These are phyloP conservation scores for Chlorella sorokiniana DNA, from an alignment of 139 green algal genomes.

Conservation along the genomic window DNA sequence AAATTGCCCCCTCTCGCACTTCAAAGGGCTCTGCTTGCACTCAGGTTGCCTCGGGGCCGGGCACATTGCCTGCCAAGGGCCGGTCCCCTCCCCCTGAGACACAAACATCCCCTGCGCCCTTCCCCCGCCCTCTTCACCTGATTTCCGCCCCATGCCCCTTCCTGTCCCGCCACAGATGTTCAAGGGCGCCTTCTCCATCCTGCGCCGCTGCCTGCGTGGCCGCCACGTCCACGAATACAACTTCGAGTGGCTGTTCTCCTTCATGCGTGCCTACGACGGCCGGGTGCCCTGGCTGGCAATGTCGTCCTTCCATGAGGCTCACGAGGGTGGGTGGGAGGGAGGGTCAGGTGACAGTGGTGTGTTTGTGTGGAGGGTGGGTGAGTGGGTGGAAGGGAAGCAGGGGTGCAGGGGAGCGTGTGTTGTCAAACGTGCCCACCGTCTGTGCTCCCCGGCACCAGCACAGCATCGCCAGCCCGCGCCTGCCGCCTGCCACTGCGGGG, in stretches of 20 bases:
- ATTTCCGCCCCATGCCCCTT: not conserved
- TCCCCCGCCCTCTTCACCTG: no score
- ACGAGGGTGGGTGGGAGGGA: constrained; percentile 7
- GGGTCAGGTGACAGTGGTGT: not conserved
- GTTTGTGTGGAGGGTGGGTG: not conserved
- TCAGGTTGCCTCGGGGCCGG: not conserved
- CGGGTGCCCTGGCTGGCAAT: not conserved
- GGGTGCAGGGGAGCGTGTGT: not conserved
- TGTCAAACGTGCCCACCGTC: no score
- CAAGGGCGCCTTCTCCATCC: constrained; percentile 29
- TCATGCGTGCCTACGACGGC: constrained; percentile 5
- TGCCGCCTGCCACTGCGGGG: no score
- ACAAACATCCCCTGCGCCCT: no score
- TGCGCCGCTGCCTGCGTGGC: constrained; percentile 20
- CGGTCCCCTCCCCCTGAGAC: no score
- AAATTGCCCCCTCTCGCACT: no score
- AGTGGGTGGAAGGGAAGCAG: not conserved
- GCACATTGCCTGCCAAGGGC: no score
- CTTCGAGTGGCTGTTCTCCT: constrained; percentile 8
- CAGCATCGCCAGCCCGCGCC: no score
- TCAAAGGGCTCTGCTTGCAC: no score
- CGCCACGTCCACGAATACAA: constrained; percentile 17
- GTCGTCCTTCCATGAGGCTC: constrained; percentile 19
- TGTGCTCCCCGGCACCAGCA: no score
- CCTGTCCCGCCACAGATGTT: constrained; percentile 1